Base-by-base conservation (phyloP, 768 basidiomycete species). In the Boletellus emodensis region DNA sequence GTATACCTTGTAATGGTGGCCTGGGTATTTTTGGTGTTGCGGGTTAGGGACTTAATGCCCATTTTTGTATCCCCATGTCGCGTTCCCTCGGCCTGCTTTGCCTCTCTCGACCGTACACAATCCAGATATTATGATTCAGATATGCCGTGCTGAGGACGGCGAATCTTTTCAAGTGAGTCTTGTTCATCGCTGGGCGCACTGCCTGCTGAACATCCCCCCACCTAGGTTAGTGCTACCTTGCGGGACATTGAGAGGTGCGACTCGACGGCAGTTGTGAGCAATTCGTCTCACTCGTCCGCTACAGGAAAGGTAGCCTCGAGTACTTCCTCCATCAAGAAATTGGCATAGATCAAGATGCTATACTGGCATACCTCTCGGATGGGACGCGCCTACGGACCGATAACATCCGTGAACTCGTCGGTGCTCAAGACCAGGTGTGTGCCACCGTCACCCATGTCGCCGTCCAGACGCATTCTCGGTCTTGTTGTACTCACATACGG, bases 321-420 rank as follows among this genome's bases (percentile, higher is more conserved):
- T 52, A 70, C 9, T 89, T 90, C 55, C 63, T 93, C 9, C 77
- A 83, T 38, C 79, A 84, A 61, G 83, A 90, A 60, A 84, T 81
- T 39, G 85, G 85, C 8, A 72, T 90, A 15, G 82, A 84, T 43
- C 77, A 81, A 56, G 83, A 85, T 40, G 80, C 80, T 20, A 75
- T 86, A 10, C 71, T 92, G 30, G 87, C 87, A 2, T 93, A 89
- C 67, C 75, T 90, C 28, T 82, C 90, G 6, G 89, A 92, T 63
- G 90, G 90, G 4, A 77, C 81, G 39, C 79, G 90, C 45, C 69
- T 92, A 18, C 81, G 80, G 17, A 83, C 75, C 46, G 78, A 79
- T 52, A 91, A 90, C 62, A 65, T 90, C 48, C 79, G 87, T 33
- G 90, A 93, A 58, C 70, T 93, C 35, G 86, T 82, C 33, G 84